Evolutionary conservation across 2,329 filamentous ascomycete species (phyloP), one percentile per base, ranked within the genome.

Genomic region (Colletotrichum tanaceti): DNA sequence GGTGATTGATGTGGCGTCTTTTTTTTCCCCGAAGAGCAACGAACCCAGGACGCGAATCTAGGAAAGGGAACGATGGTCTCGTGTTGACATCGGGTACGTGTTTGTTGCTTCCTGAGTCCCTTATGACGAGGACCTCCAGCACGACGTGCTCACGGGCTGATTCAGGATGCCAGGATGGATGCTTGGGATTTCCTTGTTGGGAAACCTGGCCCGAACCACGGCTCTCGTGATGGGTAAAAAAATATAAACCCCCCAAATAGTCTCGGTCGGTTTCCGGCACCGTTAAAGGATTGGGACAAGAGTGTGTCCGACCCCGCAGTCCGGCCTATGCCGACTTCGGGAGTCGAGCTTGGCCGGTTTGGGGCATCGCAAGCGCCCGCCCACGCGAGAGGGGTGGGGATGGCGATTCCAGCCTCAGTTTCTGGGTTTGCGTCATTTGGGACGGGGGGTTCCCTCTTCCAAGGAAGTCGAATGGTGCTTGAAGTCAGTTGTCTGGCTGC

Each of bases 201-300:
- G 64, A 50, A 55, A 55, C 20, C 53, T 28, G 14, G 20, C 50
- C 58, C 32, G 46, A 49, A 59, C 32, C n/a, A n/a, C 54, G 47
- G 47, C 20, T 54, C 5, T 24, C 20, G 22, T 6, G 20, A 10
- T 16, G 1, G 22, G 24, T 7, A 11, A 18, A 44, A 46, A 14
- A 47, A 47, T n/a, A n/a, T n/a, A n/a, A n/a, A n/a, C n/a, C n/a
- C n/a, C n/a, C n/a, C 14, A 28, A 22, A 38, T 58, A 14, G 44
- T 22, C 58, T 64, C 65, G 59, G 65, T 46, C 28, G 38, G 59
- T 58, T 64, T 68, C 59, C 65, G 65, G 53, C 43, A 46, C 53
- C 7, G 28, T 9, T 68, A 18, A 58, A 41, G 58, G 53, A 58
- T 64, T 46, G 22, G 28, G 28, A 20, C 59, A 58, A 58, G 59